Base-by-base conservation (phyloP, 768 basidiomycete species). In the Pholiota molesta region DNA sequence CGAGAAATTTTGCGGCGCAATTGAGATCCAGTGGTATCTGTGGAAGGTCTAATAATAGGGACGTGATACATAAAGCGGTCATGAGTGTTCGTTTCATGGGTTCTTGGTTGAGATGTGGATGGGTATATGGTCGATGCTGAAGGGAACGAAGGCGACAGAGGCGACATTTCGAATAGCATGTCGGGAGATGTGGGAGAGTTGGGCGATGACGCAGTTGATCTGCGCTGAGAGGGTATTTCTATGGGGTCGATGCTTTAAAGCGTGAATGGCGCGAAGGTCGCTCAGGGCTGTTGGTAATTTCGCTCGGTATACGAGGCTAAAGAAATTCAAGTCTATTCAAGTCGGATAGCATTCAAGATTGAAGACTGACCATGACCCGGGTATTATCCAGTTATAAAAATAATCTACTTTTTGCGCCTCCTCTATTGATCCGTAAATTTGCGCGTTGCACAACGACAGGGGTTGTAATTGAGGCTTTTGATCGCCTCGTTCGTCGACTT, bases 91-190 rank as follows among this genome's bases (percentile, higher is more conserved):
- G 54, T 49, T n/a, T 61, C 65, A 47, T 66, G 63, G 53, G 68
- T 53, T 31, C 64, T 66, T 45, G 72, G 63, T 31, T 59, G 65
- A 44, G 68, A 61, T 35, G 61, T 33, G 39, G 66, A 57, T 37
- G 68, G 65, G 61, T 63, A 71, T 52, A 61, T 62, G 65, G 66
- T 65, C 55, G 61, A 61, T 23, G 62, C 60, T 23, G 55, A 60
- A 29, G 72, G 63, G 55, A 70, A 69, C 28, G 70, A 67, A n/a
- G 75, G 68, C 16, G 74, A 73, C 21, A 75, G 63, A 29, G 83
- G 82, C 21, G 83, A 84, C 83, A 84, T 83, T 52, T 82, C 81
- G 65, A 83, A 83, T n/a, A 84, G 74, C 62, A 83, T 74, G 42
- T 83, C 83, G 56, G 82, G 79, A 28, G 79, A 82, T 21, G 68